Conservation (phyloP, 495 filamentous ascomycete species). For the Lophiostoma macrostomum region DNA sequence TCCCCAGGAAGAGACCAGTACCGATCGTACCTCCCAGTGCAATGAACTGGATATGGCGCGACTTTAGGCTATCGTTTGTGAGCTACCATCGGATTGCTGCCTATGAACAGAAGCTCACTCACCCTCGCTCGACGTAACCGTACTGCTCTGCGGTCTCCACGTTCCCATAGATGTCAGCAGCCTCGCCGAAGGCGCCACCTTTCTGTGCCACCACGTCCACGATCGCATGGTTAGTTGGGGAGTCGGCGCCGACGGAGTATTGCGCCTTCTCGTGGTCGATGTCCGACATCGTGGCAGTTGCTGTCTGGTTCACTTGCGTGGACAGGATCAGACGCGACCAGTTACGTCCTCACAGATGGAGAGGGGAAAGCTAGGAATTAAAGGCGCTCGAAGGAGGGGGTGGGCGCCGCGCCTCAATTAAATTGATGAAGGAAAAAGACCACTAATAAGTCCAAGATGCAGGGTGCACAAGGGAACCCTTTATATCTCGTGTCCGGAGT, state of each 20-base stretch:
- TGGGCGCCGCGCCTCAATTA: constrained; percentile 1
- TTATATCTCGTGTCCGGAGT: constrained; percentile 4
- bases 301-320: not conserved
- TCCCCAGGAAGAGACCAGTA: constrained; percentile 72
- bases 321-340: not conserved
- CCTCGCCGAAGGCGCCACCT: constrained; percentile 36
- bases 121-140: constrained; percentile 45
- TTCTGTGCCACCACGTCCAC: constrained; percentile 12
- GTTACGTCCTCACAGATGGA: not conserved
- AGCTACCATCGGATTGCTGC: not conserved
- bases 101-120: constrained; percentile 14
- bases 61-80: constrained; percentile 41
- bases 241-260: constrained; percentile 8
- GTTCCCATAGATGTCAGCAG: constrained; percentile 45
- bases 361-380: not conserved
- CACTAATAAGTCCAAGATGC: not conserved
- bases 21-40: constrained; percentile 70
- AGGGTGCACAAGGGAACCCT: constrained; percentile 16
- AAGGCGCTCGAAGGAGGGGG: not conserved
- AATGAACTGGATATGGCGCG: constrained; percentile 60
- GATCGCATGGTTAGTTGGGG: constrained; percentile 8
- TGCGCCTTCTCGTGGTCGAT: constrained; percentile 2
- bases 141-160: constrained; percentile 43
- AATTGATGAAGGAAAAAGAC: constrained; percentile 8
- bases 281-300: constrained; percentile 7